Evolutionary conservation across 2,329 filamentous ascomycete genomes (phyloP).

Genomic region (Metarhizium album): DNA sequence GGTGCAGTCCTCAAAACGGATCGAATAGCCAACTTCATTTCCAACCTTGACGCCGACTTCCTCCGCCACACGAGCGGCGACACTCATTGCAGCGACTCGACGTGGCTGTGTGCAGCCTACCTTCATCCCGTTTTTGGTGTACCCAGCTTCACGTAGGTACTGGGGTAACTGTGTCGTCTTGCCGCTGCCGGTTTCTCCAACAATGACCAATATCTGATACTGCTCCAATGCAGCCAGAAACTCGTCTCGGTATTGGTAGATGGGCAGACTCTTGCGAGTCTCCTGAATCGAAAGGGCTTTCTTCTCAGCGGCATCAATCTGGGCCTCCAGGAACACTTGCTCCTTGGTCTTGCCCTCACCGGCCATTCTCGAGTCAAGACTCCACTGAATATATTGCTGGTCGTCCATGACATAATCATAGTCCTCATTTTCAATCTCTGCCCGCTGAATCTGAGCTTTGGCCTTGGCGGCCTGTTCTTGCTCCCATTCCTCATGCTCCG

Average conservation of each 20-base stretch:
- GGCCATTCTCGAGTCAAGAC: constrained; percentile 60
- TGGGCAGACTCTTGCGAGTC: constrained; percentile 79
- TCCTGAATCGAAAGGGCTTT: constrained; percentile 84
- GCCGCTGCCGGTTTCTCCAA: constrained; percentile 88
- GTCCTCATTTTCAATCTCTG: constrained; percentile 67
- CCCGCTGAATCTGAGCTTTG: constrained; percentile 69
- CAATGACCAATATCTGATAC: constrained; percentile 81
- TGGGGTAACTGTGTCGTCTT: constrained; percentile 95
- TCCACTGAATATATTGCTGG: constrained; percentile 76
- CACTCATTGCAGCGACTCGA: constrained; percentile 93
- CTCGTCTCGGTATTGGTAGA: constrained; percentile 77
- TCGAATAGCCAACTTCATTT: constrained; percentile 86
- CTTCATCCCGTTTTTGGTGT: constrained; percentile 72
- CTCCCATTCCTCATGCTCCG: constrained; percentile 95
- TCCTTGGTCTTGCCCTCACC: constrained; percentile 67
- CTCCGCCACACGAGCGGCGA: constrained; percentile 90
- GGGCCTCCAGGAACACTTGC: constrained; percentile 65
- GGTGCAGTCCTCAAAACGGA: constrained; percentile 88
- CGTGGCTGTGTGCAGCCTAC: constrained; percentile 91
- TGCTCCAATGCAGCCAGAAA: constrained; percentile 79
- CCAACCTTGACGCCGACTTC: constrained; percentile 87
- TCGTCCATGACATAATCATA: constrained; percentile 94
- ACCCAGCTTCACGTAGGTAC: constrained; percentile 85
- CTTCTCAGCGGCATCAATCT: constrained; percentile 80
- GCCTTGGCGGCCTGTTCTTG: constrained; percentile 78